Conservation (phyloP, 768 basidiomycete species). For the Termitomyces sp. region DNA sequence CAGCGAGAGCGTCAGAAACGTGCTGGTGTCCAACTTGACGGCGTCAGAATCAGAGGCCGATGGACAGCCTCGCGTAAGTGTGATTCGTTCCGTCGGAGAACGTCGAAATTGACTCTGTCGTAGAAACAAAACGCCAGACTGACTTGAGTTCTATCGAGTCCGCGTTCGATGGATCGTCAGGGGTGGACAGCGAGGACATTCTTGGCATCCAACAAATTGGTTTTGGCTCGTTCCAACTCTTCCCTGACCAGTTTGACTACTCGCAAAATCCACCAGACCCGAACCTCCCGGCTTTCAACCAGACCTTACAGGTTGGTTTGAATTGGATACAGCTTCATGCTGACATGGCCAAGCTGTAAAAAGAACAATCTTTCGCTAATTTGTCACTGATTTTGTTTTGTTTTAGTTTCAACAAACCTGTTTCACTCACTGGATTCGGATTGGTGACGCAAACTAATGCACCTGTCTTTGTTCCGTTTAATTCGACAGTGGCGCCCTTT, state of each 20-base stretch:
- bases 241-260: slow-evolving; percentile 68
- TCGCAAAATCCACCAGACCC: slow-evolving; percentile 39
- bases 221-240: slow-evolving; percentile 60
- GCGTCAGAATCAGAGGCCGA: slow-evolving; percentile 54
- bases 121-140: slow-evolving; percentile 49
- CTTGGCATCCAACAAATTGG: slow-evolving; percentile 53
- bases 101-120: slow-evolving; percentile 2
- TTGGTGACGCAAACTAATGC: slow-evolving; percentile 57
- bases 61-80: slow-evolving; percentile 56
- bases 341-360: slow-evolving; percentile 43
- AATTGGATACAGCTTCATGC: slow-evolving; percentile 57
- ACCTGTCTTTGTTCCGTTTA: slow-evolving; percentile 61
- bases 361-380: background rate
- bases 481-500: slow-evolving; percentile 44
- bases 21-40: slow-evolving; percentile 31
- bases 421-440: slow-evolving; percentile 55
- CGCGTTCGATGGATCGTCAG: slow-evolving; percentile 59
- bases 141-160: slow-evolving; percentile 40
- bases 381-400: slow-evolving; percentile 1
- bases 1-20: slow-evolving; percentile 35
- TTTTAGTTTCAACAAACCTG: slow-evolving; percentile 54
- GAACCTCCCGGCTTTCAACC: slow-evolving; percentile 48
- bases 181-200: slow-evolving; percentile 69
- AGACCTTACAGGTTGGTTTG: slow-evolving; percentile 47
- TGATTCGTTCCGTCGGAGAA: background rate